Base-by-base conservation (phyloP, 2,329 filamentous ascomycete species). In the Fusarium abutilonis region DNA sequence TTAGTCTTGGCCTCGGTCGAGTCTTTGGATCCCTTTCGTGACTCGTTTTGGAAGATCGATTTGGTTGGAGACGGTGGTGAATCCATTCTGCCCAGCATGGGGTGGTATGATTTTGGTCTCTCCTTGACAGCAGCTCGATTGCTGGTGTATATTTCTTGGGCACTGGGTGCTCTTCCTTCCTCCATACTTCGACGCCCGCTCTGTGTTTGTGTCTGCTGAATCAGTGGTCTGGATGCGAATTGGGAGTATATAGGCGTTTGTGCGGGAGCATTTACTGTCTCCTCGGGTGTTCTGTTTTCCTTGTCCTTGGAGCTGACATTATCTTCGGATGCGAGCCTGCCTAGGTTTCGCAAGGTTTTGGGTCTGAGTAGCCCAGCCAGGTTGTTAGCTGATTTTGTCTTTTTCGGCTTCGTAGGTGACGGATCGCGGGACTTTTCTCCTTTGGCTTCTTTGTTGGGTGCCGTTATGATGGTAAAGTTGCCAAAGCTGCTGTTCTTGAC, bases 301-400 rank as follows among this genome's bases (percentile, higher is more conserved):
- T 96, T 96, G 74, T 94, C 89, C 69, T 85, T 89, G 26, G 75
- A 75, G 35, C 79, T 80, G 21, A 79, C 75, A 49, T 82, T 79
- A 7, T 86, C 83, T 11, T 86, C 83, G 31, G 77, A 77, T 50
- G 83, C 79, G 42, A 80, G 70, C 55, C 81, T 82, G 60, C 86
- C 84, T 21, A 89, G 76, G 64, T 86, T 89, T 70, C 88, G 91
- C 49, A 88, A 82, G 9, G 91, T 92, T 73, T 89, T 92, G 56
- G 88, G 86, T 53, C 89, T 88, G 47, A 97, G 83, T 51, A 97
- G 83, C 5, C 84, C 87, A 1, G 87, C 86, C n/a, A 98, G 82
- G 73, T 93, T 96, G 29, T 90, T 90, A 4, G 90, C 85, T 0
- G 93, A 96, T 75, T 94, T 96, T 34, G 85, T 85, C 79, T 94